Percentiles rank a stretch among this genome's conserved stretches.
These are phyloP conservation scores for Exophiala sp. DNA, from an alignment of 2,329 filamentous ascomycete genomes.

Conservation along the genomic window DNA sequence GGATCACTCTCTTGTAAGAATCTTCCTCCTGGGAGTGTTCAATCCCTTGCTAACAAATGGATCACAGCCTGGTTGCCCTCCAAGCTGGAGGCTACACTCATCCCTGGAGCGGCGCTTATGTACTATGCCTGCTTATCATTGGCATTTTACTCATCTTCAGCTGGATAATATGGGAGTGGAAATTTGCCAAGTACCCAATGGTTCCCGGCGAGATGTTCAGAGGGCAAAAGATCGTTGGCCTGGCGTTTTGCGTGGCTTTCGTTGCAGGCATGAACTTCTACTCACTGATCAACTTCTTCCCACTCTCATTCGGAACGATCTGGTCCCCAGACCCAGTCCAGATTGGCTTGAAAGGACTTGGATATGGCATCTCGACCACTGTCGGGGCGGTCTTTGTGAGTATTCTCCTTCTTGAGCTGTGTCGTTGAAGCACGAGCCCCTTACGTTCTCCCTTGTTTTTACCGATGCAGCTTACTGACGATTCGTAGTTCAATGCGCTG, in stretches of 20 bases:
- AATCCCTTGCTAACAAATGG: background rate
- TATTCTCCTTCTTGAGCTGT: too few species aligned
- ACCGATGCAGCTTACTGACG: too few species aligned
- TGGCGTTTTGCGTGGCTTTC: constrained; percentile 57
- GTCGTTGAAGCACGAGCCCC: too few species aligned
- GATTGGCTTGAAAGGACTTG: constrained; percentile 60
- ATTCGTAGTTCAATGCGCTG: constrained; percentile 46
- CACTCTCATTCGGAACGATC: constrained; percentile 60
- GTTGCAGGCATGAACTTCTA: constrained; percentile 59
- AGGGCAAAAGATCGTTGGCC: constrained; percentile 48
- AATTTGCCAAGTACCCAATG: constrained; percentile 44
- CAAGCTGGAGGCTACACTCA: constrained; percentile 5
- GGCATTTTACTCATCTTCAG: constrained; percentile 33
- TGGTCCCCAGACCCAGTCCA: constrained; percentile 63
- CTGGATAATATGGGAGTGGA: constrained; percentile 46
- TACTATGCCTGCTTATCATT: constrained; percentile 6
- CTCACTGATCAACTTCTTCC: constrained; percentile 57
- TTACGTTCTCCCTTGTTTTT: too few species aligned
- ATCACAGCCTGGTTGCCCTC: constrained; percentile 6
- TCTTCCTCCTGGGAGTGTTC: background rate
- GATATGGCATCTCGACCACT: background rate
- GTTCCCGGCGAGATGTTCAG: constrained; percentile 44
- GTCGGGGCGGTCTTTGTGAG: constrained; percentile 52
- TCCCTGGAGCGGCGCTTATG: constrained; percentile 27
- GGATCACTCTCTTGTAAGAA: constrained; percentile 18